Conservation (phyloP, 148 eudicot species). For the Heliamphora exappendiculata region DNA sequence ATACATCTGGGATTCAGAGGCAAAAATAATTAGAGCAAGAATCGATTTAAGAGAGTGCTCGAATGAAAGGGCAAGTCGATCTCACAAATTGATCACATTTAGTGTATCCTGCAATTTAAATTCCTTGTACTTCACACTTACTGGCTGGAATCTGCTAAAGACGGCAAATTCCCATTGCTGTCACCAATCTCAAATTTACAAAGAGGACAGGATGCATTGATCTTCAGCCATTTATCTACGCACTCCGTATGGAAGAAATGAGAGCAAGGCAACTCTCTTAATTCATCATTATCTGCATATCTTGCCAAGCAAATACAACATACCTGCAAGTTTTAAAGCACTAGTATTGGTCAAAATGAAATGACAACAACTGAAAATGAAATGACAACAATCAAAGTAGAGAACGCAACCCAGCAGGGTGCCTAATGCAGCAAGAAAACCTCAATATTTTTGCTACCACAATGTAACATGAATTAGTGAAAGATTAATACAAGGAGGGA, state of each 20-base stretch:
- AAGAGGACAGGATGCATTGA: slow-evolving; percentile 70
- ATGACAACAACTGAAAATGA: not conserved
- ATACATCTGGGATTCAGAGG: not conserved
- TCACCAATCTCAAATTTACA: slow-evolving; percentile 55
- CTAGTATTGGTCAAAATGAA: not conserved
- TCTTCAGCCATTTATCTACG: slow-evolving; percentile 72
- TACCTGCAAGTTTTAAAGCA: slow-evolving; percentile 28
- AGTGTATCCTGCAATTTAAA: not conserved
- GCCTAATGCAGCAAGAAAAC: not conserved
- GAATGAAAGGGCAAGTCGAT: not conserved
- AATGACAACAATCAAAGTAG: not conserved
- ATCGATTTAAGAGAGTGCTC: not conserved
- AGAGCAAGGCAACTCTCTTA: slow-evolving; percentile 67
- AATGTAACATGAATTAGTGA: not conserved
- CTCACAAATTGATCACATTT: not conserved
- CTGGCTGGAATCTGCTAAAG: slow-evolving; percentile 27
- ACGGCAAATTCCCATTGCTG: slow-evolving; percentile 24
- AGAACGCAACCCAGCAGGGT: not conserved
- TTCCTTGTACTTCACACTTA: slow-evolving; percentile 16
- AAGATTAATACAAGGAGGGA: not conserved
- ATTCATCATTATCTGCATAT: slow-evolving; percentile 49
- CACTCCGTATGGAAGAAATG: slow-evolving; percentile 73
- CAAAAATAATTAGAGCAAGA: not conserved
- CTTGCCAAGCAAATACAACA: slow-evolving; percentile 67
- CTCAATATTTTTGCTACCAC: not conserved